A percentile compares a stretch with the other conserved stretches of the same genome.
phyloP scores from a whole-genome alignment of 257 asterid species.

The Euphrasia confusa region DNA sequence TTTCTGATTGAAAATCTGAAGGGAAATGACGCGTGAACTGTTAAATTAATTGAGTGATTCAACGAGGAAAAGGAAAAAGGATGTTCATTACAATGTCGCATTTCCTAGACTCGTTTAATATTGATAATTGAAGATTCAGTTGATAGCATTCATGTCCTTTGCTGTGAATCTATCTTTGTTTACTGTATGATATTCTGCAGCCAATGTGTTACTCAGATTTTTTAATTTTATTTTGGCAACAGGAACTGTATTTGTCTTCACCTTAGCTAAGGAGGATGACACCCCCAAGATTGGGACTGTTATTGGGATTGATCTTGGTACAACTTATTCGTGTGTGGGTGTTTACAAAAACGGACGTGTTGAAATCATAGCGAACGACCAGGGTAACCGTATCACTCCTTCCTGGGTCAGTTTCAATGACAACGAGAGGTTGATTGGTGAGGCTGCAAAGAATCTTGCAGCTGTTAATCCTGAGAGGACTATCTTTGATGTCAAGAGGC shows the following conservation, averaged over 20 bases:
- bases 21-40: neutral
- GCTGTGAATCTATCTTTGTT: no score
- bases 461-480: slow-evolving; percentile 73
- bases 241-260: slow-evolving; percentile 47
- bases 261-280: slow-evolving; percentile 52
- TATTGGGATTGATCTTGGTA: slow-evolving; percentile 72
- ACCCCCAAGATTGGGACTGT: slow-evolving; percentile 59
- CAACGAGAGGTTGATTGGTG: slow-evolving; percentile 66
- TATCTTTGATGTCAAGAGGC: slow-evolving; percentile 69
- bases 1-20: neutral
- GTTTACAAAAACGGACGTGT: slow-evolving; percentile 72
- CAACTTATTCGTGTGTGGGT: slow-evolving; percentile 81
- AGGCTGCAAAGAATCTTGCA: slow-evolving; percentile 78
- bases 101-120: neutral
- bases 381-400: slow-evolving; percentile 78
- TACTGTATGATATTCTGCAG: neutral
- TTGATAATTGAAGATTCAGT: no score
- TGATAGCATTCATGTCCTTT: neutral
- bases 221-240: slow-evolving; percentile 25
- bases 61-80: neutral
- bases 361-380: slow-evolving; percentile 72
- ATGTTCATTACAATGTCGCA: neutral
- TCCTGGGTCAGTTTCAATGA: slow-evolving; percentile 79
- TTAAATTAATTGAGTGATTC: neutral
- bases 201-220: slow-evolving; percentile 13